Evolutionary conservation across 2,329 filamentous ascomycete species (phyloP).

Genomic region (Hymenoscyphus scutula): DNA sequence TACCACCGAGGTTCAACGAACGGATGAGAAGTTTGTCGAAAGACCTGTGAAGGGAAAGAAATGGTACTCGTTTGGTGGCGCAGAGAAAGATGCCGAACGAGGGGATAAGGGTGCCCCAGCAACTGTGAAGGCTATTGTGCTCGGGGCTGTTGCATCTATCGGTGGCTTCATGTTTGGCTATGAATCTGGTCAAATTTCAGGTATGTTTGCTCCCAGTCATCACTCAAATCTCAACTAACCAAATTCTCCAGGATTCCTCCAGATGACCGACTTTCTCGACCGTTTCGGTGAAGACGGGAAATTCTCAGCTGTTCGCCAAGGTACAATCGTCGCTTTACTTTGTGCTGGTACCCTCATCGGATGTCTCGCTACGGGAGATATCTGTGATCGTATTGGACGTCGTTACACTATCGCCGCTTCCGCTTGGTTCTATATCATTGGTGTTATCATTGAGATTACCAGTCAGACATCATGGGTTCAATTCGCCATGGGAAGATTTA

Average conservation of each 20-base stretch:
- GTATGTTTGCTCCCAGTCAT: constrained; percentile 36
- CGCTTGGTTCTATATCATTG: constrained; percentile 61
- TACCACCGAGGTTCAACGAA: not conserved
- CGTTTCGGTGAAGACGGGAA: constrained; percentile 50
- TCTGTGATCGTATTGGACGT: constrained; percentile 61
- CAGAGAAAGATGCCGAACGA: not conserved
- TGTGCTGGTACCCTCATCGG: constrained; percentile 59
- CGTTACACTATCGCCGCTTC: constrained; percentile 60
- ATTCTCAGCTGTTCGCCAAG: constrained; percentile 59
- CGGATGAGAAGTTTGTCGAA: not conserved
- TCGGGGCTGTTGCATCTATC: constrained; percentile 52
- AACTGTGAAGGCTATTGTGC: constrained; percentile 45
- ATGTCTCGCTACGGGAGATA: constrained; percentile 55
- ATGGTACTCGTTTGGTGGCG: not conserved
- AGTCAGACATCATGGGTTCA: constrained; percentile 58
- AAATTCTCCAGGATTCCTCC: constrained; percentile 55
- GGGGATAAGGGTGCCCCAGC: constrained; percentile 14
- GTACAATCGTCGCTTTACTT: constrained; percentile 62
- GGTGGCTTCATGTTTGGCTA: constrained; percentile 57
- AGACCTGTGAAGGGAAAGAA: not conserved
- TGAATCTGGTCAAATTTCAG: constrained; percentile 43
- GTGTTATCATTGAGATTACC: constrained; percentile 63
- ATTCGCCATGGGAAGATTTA: constrained; percentile 61
- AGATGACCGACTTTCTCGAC: constrained; percentile 54
- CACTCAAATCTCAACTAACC: not conserved